Evolutionary conservation across 768 basidiomycete genomes (phyloP), one percentile per base, ranked within the genome.

Genomic region (Trametes meyenii): DNA sequence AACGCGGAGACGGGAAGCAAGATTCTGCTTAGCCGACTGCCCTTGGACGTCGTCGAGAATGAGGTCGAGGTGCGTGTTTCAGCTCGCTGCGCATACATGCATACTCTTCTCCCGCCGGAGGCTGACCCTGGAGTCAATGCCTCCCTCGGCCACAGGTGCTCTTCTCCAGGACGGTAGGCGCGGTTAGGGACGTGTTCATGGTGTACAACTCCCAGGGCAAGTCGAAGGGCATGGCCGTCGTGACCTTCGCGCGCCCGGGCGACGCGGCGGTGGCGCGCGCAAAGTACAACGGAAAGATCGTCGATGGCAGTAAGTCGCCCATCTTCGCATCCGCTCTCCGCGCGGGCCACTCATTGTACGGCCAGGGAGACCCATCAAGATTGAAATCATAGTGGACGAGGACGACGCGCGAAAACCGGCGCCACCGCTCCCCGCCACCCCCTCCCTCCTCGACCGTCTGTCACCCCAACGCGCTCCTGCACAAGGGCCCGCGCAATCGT

Each of bases 181-280:
- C 89, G 0, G 71, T 91, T 61, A 85, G 80, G 69, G 89, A 91
- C 42, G 79, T 77, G 26, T 88, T 92, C 63, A 67, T 92, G 67
- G 81, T 91, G 17, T 88, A 89, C 76, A 92, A 92, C 71, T 85
- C 83, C 2, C 85, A 90, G 67, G 90, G 85, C 0, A 80, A 78
- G 55, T 88, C 89, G 46, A 91, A 89, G 68, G 90, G 90, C 19
- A 91, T 92, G 89, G 90, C 90, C 2, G 72, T 92, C 14, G 87
- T 92, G 2, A 68, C 77, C 0, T 92, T 92, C 67, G 81, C 85
- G 66, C 81, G 86, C 35, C 63, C 81, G 8, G 84, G 79, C 1
- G 88, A 90, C 72, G 90, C 90, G 8, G 75, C 71, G 1, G 63
- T 83, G 42, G 90, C 90, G 10, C 81, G 83, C 40, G 70, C 77